Percentiles rank a stretch among this genome's conserved stretches.
These are phyloP conservation scores for Ramaria rubella DNA, from an alignment of 768 basidiomycete genomes.

Conservation along the genomic window DNA sequence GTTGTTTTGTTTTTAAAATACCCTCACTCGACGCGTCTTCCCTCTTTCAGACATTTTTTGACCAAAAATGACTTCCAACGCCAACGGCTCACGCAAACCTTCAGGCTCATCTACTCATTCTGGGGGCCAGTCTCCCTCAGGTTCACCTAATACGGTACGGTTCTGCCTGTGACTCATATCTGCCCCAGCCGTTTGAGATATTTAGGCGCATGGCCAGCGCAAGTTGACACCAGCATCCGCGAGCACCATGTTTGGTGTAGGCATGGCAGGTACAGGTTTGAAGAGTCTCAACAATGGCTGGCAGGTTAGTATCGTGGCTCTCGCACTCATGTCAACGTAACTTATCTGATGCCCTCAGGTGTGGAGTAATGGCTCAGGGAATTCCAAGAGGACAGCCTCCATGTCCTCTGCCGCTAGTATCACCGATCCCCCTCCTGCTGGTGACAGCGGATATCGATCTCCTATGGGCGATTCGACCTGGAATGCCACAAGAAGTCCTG, in stretches of 20 bases:
- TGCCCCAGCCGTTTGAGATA: conserved; percentile 9
- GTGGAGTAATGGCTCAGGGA: conserved; percentile 46
- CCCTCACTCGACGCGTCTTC: conserved; percentile 3
- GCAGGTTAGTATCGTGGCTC: conserved; percentile 42
- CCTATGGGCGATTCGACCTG: conserved; percentile 44
- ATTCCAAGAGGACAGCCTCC: conserved; percentile 53
- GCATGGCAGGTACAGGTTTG: conserved; percentile 41
- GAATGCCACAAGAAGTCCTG: conserved; percentile 43
- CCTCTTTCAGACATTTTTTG: conserved; percentile 18
- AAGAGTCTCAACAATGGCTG: conserved; percentile 56
- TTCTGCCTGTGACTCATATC: neutral
- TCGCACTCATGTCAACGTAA: neutral
- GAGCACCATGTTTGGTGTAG: conserved; percentile 47
- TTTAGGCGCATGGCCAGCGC: conserved; percentile 37
- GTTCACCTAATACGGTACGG: conserved; percentile 54
- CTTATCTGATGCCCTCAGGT: conserved; percentile 35
- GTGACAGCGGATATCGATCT: conserved; percentile 42
- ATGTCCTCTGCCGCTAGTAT: conserved; percentile 52
- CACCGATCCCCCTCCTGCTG: conserved; percentile 27
- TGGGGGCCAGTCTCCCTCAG: conserved; percentile 52
- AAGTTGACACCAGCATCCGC: conserved; percentile 38
- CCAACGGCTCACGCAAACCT: conserved; percentile 50
- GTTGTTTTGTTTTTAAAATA: conserved; percentile 6
- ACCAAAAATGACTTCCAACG: conserved; percentile 26
- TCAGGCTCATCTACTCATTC: conserved; percentile 67